Evolutionary conservation across 352 stramenopile genomes (phyloP), one percentile per base, ranked within the genome.

Genomic region (Phytophthora ohioensis): DNA sequence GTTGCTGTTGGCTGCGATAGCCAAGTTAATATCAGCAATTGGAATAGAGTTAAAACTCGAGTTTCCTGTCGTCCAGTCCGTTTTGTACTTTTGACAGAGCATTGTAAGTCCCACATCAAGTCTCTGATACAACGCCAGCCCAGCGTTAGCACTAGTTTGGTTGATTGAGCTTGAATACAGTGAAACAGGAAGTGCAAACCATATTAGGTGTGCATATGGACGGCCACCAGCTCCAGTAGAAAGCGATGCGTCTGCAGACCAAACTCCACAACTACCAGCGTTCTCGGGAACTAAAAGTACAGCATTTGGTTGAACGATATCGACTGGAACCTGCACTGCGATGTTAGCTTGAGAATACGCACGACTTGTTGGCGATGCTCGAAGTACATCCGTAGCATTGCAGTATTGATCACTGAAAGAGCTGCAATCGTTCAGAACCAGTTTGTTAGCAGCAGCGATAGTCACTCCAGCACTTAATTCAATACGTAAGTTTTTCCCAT

Each of bases 231-330:
- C 71, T 12, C 87, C 87, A 35, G 71, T 82, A 0, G 87, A 93
- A 3, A 91, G 69, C 0, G 79, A 81, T 3, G 79, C 84, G 31
- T 94, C 87, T 2, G 72, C 59, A 0, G 49, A 59, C 79, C 85
- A 91, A 2, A 38, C n/a, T 0, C 87, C 87, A 52, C 87, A 94
- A 13, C 81, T 87, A 3, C 85, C 81, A 13, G 82, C 76, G n/a
- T 84, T 75, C 6, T 92, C 82, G 0, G 87, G 85, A 8, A 66
- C 60, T 27, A 75, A 80, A 8, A 94, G 21, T 2, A 92, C 72
- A 10, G 81, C 65, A 13, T 49, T 82, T 0, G 85, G 85, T 13
- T 69, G 66, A 10, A 85, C 69, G 35, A 84, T 78, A 31, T 77
- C 54, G 0, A n/a, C 59, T 0, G 81, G 69, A 2, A 81, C 53